Percentiles rank a stretch among this genome's conserved stretches.
These are phyloP conservation scores for Psidium guajava DNA, from an alignment of 345 rosid genomes.

Conservation along the genomic window DNA sequence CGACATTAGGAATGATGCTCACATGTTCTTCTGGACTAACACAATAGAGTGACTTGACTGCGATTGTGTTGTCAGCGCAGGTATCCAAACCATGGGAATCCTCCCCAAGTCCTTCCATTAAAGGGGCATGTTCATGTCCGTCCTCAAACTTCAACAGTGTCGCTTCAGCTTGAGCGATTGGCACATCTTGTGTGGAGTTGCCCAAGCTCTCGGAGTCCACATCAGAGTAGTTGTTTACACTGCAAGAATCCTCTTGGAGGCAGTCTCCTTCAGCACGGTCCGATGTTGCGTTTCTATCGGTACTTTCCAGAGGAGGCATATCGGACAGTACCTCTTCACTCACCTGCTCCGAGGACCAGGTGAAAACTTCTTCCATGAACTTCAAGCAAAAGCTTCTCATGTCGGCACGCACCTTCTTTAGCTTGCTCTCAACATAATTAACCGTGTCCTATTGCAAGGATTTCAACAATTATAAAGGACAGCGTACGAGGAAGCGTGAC, in stretches of 20 bases:
- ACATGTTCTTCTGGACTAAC: neutral
- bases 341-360: neutral
- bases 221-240: neutral
- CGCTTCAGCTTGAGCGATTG: neutral
- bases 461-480: neutral
- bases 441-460: neutral
- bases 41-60: neutral
- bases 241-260: neutral
- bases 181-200: neutral
- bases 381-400: slow-evolving; percentile 16
- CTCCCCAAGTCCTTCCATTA: neutral
- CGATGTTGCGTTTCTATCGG: neutral
- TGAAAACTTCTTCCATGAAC: slow-evolving; percentile 10
- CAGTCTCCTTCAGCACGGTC: neutral
- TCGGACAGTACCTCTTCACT: neutral
- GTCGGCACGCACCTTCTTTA: slow-evolving; percentile 13
- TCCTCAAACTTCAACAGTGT: neutral
- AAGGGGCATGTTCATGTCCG: neutral
- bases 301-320: neutral
- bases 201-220: neutral
- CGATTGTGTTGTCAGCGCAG: neutral
- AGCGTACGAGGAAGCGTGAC: neutral
- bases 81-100: neutral
- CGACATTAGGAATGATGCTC: neutral
- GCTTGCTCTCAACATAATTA: slow-evolving; percentile 1